phyloP scores from a whole-genome alignment of 805 yeast species.

The Pichia rugopelliculosa region DNA sequence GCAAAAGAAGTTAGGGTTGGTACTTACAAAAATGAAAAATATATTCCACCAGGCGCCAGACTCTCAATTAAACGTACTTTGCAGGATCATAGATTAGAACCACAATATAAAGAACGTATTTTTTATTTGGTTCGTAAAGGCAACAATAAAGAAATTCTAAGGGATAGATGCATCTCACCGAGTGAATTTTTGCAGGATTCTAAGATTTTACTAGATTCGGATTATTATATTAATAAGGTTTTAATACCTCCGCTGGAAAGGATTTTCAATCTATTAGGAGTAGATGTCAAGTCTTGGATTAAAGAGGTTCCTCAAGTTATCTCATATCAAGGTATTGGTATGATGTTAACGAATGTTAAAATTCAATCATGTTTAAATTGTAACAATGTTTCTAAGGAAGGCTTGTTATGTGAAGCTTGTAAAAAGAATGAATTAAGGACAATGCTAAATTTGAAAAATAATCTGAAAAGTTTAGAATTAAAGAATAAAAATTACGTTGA shows the following conservation, averaged over 20 bases:
- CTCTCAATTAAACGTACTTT: slow-evolving; percentile 58
- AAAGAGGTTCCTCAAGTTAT: slow-evolving; percentile 48
- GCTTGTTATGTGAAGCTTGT: slow-evolving; percentile 31
- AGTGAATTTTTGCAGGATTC: slow-evolving; percentile 49
- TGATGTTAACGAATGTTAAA: slow-evolving; percentile 18
- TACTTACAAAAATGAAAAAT: slow-evolving; percentile 60
- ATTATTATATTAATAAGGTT: slow-evolving; percentile 78
- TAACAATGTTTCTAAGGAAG: slow-evolving; percentile 7
- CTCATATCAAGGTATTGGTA: slow-evolving; percentile 9
- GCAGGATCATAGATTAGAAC: slow-evolving; percentile 65
- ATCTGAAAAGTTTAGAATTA: slow-evolving; percentile 22
- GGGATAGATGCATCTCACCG: slow-evolving; percentile 77
- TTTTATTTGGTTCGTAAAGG: slow-evolving; percentile 74
- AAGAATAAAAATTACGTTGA: slow-evolving; percentile 21
- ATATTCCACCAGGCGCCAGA: slow-evolving; percentile 88
- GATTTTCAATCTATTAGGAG: slow-evolving; percentile 75
- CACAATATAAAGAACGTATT: slow-evolving; percentile 83
- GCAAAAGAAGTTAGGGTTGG: slow-evolving; percentile 87
- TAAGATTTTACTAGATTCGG: slow-evolving; percentile 54
- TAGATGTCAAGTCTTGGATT: slow-evolving; percentile 72
- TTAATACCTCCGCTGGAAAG: slow-evolving; percentile 87
- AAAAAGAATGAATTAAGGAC: slow-evolving; percentile 30
- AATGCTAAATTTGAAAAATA: slow-evolving; percentile 26
- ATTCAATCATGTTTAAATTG: slow-evolving; percentile 27
- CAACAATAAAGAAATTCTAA: slow-evolving; percentile 46